Evolutionary conservation across 2,329 filamentous ascomycete species (phyloP), one percentile per base, ranked within the genome.

Genomic region (Colletotrichum somersetense): DNA sequence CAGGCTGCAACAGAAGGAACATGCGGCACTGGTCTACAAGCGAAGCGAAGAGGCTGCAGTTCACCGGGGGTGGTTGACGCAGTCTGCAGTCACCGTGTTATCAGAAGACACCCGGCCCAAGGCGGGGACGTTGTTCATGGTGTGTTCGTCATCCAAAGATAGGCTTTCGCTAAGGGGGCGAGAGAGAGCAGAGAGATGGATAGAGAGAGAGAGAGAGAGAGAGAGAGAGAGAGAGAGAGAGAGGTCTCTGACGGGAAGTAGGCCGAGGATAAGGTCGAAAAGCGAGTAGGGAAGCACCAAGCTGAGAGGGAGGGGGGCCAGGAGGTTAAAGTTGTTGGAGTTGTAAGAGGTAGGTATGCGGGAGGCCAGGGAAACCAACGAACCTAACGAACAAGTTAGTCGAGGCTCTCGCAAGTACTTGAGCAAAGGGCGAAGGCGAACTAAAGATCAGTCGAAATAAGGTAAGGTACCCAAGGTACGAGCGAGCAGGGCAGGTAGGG

Each of bases 51-150:
- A 18, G n/a, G 46, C 50, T 58, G 48, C 67, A 55, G 67, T 75
- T 76, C 73, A 66, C 69, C 61, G 58, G 61, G 50, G 35, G 56
- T 62, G 57, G 65, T 56, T 48, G 42, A 52, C 50, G 58, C 40
- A 72, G 72, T 76, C 76, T 73, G 74, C 72, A 73, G 75, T 76
- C 73, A 76, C 75, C 74, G 76, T 77, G 75, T 75, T 78, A 80
- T 80, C 77, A 77, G 76, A 76, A 78, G 79, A 78, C 78, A 80
- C 78, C 76, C 77, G 76, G 79, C 76, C 77, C 78, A 74, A 77
- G 78, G 79, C 77, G 79, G 79, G 78, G 79, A 78, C 75, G 75
- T 75, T 75, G 76, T 67, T 79, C 80, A 82, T 82, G 75, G 66
- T 75, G 72, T 59, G 68, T 53, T 74, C 46, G 72, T 75, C 72